Evolutionary conservation across 2,329 filamentous ascomycete species (phyloP).

Genomic region (Pestalotiopsis sp.): DNA sequence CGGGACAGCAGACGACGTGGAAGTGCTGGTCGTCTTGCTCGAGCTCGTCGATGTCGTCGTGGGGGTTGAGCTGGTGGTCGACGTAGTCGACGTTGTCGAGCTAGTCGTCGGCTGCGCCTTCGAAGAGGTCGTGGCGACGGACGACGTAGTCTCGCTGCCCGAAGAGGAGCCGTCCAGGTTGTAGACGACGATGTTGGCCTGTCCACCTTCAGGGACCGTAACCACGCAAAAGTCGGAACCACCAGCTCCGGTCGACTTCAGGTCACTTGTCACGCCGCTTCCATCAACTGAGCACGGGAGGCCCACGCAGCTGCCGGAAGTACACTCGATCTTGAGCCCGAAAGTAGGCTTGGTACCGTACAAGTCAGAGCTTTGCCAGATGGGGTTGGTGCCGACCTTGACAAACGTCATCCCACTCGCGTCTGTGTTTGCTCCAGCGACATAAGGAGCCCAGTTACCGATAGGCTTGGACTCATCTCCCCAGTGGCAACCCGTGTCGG

Average conservation of each 20-base stretch:
- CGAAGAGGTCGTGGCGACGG: constrained; percentile 32
- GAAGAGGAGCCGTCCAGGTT: constrained; percentile 44
- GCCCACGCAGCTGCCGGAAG: constrained; percentile 67
- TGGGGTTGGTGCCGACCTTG: constrained; percentile 79
- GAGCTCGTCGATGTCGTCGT: constrained; percentile 21
- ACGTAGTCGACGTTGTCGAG: constrained; percentile 17
- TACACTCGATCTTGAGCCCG: constrained; percentile 72
- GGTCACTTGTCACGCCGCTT: constrained; percentile 60
- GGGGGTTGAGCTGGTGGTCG: constrained; percentile 10
- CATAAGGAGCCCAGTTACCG: constrained; percentile 77
- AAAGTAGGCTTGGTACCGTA: constrained; percentile 62
- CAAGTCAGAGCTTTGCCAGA: constrained; percentile 62
- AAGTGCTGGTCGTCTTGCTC: constrained; percentile 21
- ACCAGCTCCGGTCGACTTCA: constrained; percentile 63
- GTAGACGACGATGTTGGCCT: constrained; percentile 69
- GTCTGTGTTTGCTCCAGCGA: constrained; percentile 75
- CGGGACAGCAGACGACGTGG: constrained; percentile 20
- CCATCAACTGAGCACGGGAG: constrained; percentile 74
- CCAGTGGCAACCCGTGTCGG: constrained; percentile 71
- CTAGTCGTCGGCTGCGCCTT: constrained; percentile 22
- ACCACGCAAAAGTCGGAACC: constrained; percentile 75
- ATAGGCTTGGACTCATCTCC: constrained; percentile 62
- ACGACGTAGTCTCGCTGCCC: constrained; percentile 26
- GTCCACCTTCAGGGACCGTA: constrained; percentile 68
- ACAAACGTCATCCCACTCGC: constrained; percentile 67